phyloP scores from a whole-genome alignment of 2,329 filamentous ascomycete genomes.

The Epichloe glyceriae region DNA sequence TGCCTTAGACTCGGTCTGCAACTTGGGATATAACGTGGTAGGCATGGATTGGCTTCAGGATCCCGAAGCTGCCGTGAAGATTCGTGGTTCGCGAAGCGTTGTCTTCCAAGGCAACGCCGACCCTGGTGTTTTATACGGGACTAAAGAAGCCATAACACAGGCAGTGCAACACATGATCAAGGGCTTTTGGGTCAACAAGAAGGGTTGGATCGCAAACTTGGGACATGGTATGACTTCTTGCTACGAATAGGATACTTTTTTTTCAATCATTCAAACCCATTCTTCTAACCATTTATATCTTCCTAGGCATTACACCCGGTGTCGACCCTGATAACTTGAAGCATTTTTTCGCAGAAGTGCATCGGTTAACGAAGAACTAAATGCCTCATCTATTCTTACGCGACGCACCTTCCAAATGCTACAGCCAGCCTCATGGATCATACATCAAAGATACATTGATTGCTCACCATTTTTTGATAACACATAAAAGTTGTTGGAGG shows the following conservation, averaged over 20 bases:
- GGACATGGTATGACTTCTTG: slow-evolving; percentile 56
- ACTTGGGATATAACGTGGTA: slow-evolving; percentile 84
- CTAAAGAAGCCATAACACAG: slow-evolving; percentile 64
- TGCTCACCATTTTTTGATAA: not conserved
- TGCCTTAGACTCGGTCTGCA: slow-evolving; percentile 73
- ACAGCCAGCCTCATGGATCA: not conserved
- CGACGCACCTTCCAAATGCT: not conserved
- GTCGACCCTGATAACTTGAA: slow-evolving; percentile 88
- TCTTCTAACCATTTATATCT: not conserved
- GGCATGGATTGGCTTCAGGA: slow-evolving; percentile 93
- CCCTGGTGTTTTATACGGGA: slow-evolving; percentile 83
- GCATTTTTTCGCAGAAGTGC: slow-evolving; percentile 89
- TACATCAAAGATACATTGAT: not conserved
- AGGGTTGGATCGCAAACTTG: slow-evolving; percentile 94
- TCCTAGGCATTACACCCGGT: slow-evolving; percentile 74
- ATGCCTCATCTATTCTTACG: not conserved
- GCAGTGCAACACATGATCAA: slow-evolving; percentile 77
- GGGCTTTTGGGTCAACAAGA: slow-evolving; percentile 67
- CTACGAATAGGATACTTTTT: not conserved
- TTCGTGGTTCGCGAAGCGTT: slow-evolving; percentile 60
- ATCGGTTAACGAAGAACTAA: slow-evolving; percentile 46
- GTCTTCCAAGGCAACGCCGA: slow-evolving; percentile 93
- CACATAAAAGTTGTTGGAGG: no score
- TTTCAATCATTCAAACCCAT: not conserved
- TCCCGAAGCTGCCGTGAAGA: slow-evolving; percentile 67